A percentile compares a stretch with the other conserved stretches of the same genome.
These are phyloP conservation scores for Alectoria sarmentosa DNA, from an alignment of 495 filamentous ascomycete genomes.

Conservation along the genomic window DNA sequence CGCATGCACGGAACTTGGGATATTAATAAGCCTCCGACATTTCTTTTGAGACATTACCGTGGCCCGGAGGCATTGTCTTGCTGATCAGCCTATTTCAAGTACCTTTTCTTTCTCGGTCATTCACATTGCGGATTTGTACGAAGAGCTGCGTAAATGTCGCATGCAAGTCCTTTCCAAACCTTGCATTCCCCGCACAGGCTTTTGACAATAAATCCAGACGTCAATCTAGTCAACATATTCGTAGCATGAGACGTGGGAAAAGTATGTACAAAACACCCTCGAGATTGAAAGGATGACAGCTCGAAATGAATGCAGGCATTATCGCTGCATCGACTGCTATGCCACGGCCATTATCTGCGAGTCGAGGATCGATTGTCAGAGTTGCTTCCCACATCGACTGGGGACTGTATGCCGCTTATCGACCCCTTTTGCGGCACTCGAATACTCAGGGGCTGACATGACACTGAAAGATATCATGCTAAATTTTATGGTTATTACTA, in stretches of 20 bases:
- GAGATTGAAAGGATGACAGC: background rate
- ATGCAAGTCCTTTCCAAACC: background rate
- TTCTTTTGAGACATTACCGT: too few relatives aligned
- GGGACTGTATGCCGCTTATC: background rate
- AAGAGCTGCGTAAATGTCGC: background rate
- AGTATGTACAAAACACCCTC: background rate
- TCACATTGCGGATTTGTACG: background rate
- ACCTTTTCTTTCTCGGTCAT: background rate
- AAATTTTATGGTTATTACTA: background rate
- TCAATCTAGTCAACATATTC: background rate
- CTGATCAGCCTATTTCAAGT: background rate
- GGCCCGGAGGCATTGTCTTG: background rate
- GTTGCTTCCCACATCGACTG: background rate
- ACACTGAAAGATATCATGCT: background rate
- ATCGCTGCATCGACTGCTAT: background rate
- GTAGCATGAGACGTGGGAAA: background rate
- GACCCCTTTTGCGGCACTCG: background rate
- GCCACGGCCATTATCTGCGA: background rate
- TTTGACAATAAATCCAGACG: background rate
- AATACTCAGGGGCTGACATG: background rate
- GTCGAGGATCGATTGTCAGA: background rate
- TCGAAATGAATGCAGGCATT: background rate
- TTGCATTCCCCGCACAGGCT: too few relatives aligned
- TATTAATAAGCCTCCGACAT: too few relatives aligned
- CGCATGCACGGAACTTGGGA: too few relatives aligned